phyloP scores from a whole-genome alignment of 768 basidiomycete species.

The Jaapia argillacea region DNA sequence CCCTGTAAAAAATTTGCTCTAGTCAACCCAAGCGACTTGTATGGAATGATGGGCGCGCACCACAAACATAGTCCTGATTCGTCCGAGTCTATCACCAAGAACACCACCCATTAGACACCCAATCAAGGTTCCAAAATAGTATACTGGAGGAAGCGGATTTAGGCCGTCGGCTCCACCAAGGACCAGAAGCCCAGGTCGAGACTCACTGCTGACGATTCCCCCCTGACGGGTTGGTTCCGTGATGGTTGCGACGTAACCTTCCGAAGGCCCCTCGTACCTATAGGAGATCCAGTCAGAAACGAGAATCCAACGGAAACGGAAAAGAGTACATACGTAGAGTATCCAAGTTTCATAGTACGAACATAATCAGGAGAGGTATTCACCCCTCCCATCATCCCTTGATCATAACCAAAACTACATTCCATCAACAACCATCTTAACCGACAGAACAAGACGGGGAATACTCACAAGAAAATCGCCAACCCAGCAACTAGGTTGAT shows the following conservation, averaged over 20 bases:
- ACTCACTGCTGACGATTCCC: conserved; percentile 32
- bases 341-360: conserved; percentile 28
- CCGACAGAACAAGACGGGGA: background rate
- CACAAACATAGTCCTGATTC: conserved; percentile 29
- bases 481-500: conserved; percentile 17
- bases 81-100: conserved; percentile 30
- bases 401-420: conserved; percentile 35
- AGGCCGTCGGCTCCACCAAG: background rate
- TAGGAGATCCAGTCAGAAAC: background rate
- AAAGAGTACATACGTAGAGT: conserved; percentile 16
- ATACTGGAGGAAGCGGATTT: conserved; percentile 15
- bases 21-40: background rate
- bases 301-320: background rate
- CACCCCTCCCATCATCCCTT: conserved; percentile 40
- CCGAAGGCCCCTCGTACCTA: conserved; percentile 26
- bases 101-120: conserved; percentile 31
- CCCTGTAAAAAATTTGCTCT: conserved; percentile 13
- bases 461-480: conserved; percentile 23
- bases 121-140: conserved; percentile 32
- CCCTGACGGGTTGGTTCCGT: conserved; percentile 33
- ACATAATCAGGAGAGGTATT: conserved; percentile 36
- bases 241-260: conserved; percentile 32
- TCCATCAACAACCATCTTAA: background rate
- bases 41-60: conserved; percentile 7
- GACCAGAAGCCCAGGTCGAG: background rate